Base-by-base conservation (phyloP, 345 rosid species). In the Populus euphratica region DNA sequence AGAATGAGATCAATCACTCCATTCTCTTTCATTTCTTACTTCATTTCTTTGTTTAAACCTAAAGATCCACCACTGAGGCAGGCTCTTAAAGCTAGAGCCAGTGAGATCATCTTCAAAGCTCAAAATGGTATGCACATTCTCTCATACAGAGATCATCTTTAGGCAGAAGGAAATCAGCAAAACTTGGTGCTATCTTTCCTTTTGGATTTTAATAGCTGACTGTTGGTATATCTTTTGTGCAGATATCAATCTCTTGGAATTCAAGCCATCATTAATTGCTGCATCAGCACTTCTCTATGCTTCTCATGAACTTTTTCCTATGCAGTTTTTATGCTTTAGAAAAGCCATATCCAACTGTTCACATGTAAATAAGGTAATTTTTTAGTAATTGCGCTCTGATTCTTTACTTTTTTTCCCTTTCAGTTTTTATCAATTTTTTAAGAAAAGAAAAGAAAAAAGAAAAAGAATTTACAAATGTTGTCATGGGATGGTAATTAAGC, bases 1-100 rank as follows among this genome's bases (percentile, higher is more conserved):
- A 79, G 98, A 79, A 94, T 91, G 97, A 91, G 98, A 25, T 94
- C 98, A 20, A 73, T 94, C 74, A 92, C 96, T 73, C 97, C 98
- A 2, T 92, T 94, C 81, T 87, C 93, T n/a, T 94, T 94, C 78
- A 59, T 92, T 65, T 33, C 86, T 21, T 88, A 85, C 83, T 92
- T 92, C 84, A 39, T 87, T 56, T 77, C 86, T 64, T 85, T 86
- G 76, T 85, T 89, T 81, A 85, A 89, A 52, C 90, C 86, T 75
- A 77, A 87, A 25, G 89, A 90, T 69, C 88, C 88, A 12, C 69
- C 87, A 18, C 70, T 74, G 68, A 79, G 61, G 56, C 86, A 86
- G 74, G 85, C 90, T 9, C 89, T 92, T 68, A 85, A 81, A 73
- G 78, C 89, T 81, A 86, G 85, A 79, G 93, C 97, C 3, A 75